These are phyloP conservation scores for Candida anglica DNA, from an alignment of 805 yeast species.

Conservation along the genomic window DNA sequence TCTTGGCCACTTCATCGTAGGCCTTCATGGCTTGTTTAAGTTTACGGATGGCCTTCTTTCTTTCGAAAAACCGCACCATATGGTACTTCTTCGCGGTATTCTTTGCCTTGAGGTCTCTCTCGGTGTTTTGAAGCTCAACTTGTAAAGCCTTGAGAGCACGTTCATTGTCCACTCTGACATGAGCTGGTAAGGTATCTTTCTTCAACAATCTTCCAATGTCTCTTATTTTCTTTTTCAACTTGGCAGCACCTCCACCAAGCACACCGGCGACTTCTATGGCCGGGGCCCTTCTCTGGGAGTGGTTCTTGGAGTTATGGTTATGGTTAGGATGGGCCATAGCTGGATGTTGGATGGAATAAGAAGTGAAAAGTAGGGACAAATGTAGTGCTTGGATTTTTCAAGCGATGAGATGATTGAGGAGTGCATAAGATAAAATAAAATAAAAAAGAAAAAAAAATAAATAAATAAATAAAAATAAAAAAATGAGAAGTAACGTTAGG, in stretches of 20 bases:
- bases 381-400: too few relatives aligned
- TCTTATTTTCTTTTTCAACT: constrained; percentile 80
- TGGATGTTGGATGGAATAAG: too few relatives aligned
- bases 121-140: constrained; percentile 51
- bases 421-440: too few relatives aligned
- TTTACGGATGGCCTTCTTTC: constrained; percentile 74
- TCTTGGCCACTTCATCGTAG: constrained; percentile 28
- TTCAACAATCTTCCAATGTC: constrained; percentile 73
- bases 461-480: too few relatives aligned
- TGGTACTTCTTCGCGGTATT: constrained; percentile 72
- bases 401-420: too few relatives aligned
- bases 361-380: too few relatives aligned
- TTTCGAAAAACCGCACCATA: constrained; percentile 90
- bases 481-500: too few relatives aligned
- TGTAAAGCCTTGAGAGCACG: constrained; percentile 66
- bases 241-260: constrained; percentile 42
- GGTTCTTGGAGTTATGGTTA: too few relatives aligned
- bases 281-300: too few relatives aligned
- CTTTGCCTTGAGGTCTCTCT: constrained; percentile 41
- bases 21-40: constrained; percentile 50
- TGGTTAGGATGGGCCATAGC: too few relatives aligned
- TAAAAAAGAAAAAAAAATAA: too few relatives aligned
- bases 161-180: constrained; percentile 65
- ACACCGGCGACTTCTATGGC: too few relatives aligned
- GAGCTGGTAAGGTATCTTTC: constrained; percentile 59